A percentile compares a stretch with the other conserved stretches of the same genome.
Evolutionary conservation across 768 basidiomycete genomes (phyloP).

Genomic region (Leccinum longicurvipes): DNA sequence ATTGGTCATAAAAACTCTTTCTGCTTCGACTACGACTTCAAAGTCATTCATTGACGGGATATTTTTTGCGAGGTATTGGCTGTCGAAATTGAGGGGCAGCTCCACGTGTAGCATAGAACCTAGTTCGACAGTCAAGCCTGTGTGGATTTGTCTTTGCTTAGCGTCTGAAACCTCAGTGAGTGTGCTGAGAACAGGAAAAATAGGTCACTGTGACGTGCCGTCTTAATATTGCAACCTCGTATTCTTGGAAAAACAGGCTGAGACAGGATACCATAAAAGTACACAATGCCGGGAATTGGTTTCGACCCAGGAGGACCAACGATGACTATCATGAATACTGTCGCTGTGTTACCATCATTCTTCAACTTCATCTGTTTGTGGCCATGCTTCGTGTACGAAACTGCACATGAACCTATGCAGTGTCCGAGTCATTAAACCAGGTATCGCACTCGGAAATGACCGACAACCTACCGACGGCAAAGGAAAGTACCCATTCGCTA

Average conservation of each 20-base stretch:
- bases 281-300: constrained; percentile 81
- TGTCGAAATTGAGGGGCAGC: constrained; percentile 63
- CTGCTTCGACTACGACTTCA: constrained; percentile 60
- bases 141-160: constrained; percentile 74
- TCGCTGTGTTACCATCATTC: background rate
- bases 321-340: constrained; percentile 10
- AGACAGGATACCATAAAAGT: constrained; percentile 61
- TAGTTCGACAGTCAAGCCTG: constrained; percentile 68
- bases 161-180: constrained; percentile 15
- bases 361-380: constrained; percentile 62
- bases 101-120: constrained; percentile 72
- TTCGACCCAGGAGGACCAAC: constrained; percentile 78
- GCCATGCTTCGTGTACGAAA: constrained; percentile 73
- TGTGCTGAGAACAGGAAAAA: background rate
- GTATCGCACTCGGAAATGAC: constrained; percentile 3
- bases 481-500: constrained; percentile 60
- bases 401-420: constrained; percentile 76
- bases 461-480: constrained; percentile 55
- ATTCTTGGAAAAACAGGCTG: constrained; percentile 68
- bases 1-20: constrained; percentile 75
- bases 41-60: constrained; percentile 52
- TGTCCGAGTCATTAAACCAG: constrained; percentile 60
- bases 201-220: constrained; percentile 67
- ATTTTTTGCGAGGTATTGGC: constrained; percentile 65
- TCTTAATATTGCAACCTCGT: constrained; percentile 80